Conservation (phyloP, 2,329 filamentous ascomycete species). For the Didymella sp. region DNA sequence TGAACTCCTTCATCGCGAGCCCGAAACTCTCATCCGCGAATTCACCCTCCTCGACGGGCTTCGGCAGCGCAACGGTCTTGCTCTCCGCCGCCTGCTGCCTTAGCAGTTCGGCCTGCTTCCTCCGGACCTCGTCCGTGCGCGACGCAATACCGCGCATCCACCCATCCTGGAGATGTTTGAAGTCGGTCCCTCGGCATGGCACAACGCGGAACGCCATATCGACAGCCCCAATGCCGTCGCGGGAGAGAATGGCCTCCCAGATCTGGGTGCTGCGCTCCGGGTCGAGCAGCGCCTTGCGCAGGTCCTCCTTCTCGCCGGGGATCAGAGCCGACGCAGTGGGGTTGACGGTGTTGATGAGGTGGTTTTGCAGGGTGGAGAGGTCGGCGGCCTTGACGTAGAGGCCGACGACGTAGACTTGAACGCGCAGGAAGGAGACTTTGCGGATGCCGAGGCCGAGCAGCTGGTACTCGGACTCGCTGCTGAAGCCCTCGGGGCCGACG, state of each 20-base stretch:
- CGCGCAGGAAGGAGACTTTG: constrained; percentile 85
- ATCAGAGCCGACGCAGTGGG: constrained; percentile 82
- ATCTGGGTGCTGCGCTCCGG: constrained; percentile 71
- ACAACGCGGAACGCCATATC: constrained; percentile 82
- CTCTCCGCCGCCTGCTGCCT: constrained; percentile 55
- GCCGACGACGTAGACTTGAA: constrained; percentile 94
- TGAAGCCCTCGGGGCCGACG: constrained; percentile 23
- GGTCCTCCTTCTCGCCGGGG: constrained; percentile 76
- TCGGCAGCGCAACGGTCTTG: constrained; percentile 39
- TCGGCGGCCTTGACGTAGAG: constrained; percentile 88
- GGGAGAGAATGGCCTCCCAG: constrained; percentile 73
- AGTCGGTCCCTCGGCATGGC: constrained; percentile 93
- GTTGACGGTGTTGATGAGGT: constrained; percentile 77
- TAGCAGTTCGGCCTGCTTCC: constrained; percentile 43
- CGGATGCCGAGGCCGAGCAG: constrained; percentile 87
- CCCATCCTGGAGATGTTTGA: constrained; percentile 88
- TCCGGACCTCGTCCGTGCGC: constrained; percentile 64
- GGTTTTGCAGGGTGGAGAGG: constrained; percentile 78
- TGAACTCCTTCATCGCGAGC: constrained; percentile 76
- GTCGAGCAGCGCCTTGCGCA: constrained; percentile 75
- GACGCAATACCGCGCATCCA: constrained; percentile 86
- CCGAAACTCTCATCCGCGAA: constrained; percentile 80
- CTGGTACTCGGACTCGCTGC: constrained; percentile 71
- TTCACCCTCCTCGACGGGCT: constrained; percentile 50
- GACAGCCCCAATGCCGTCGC: constrained; percentile 62